Evolutionary conservation across 805 yeast species (phyloP), one percentile per base, ranked within the genome.

Genomic region (Spathaspora hagerdaliae): DNA sequence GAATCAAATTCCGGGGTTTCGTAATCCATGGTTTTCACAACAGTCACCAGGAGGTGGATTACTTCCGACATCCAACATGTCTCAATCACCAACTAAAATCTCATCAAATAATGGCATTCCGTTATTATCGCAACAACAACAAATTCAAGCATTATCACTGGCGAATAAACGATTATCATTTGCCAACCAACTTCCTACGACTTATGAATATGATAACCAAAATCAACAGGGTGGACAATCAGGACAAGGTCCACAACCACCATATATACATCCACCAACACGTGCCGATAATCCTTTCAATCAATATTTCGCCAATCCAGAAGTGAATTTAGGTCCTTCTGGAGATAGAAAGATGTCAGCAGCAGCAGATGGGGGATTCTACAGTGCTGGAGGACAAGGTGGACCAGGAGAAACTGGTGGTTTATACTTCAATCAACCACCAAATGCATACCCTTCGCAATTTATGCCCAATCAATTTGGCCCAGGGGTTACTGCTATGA

Each of bases 181-280:
- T 46, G 64, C 75, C 10, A 69, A 66, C 51, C 79, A 74, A 47
- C 57, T 77, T 11, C 78, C 80, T 26, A 71, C 77, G 2, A 77
- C 81, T 1, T 77, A 77, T 55, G 82, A 77, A 53, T 57, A 69
- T 46, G 71, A 65, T 12, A 56, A 55, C 33, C 54, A 54, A 40
- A 46, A 47, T 24, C 63, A 54, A 32, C 52, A 39, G 31, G 12
- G 12, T 9, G 12, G 12, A 29, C 35, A 45, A 15, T 35, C 27
- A 19, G 6, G 6, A 7, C 26, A 19, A 7, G 11, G 14, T 5
- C 41, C 38, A 38, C 52, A 51, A 2, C 60, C 63, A 6, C 64
- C 67, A 6, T 65, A 53, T 45, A 57, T 68, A n/a, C 65, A 65
- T 38, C 76, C 76, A 9, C 77, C 77, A 11, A 64, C 74, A 0